Evolutionary conservation across 1,284 basidiomycete species (phyloP).

Genomic region (Pseudozyma sp.): DNA sequence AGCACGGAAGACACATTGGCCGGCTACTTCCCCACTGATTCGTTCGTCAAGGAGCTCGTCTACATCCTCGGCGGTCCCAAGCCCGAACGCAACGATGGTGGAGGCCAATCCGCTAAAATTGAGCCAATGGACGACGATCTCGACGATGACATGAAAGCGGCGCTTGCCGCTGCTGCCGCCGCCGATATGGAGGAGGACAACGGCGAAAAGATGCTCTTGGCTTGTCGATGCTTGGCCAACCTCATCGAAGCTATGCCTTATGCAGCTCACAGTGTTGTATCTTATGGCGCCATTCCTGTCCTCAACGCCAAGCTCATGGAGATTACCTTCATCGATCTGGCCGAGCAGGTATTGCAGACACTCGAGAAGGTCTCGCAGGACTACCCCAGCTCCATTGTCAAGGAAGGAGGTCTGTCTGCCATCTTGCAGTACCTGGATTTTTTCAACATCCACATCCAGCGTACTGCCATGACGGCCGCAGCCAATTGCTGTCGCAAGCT

Average conservation of each 20-base stretch:
- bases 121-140: conserved; percentile 31
- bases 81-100: conserved; percentile 43
- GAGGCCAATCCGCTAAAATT: conserved; percentile 21
- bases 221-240: conserved; percentile 69
- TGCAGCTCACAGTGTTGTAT: conserved; percentile 61
- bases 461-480: conserved; percentile 65
- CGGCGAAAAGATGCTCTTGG: conserved; percentile 63
- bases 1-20: conserved; percentile 97
- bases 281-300: conserved; percentile 61
- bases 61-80: conserved; percentile 84
- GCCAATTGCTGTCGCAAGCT: conserved; percentile 67
- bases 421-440: conserved; percentile 68
- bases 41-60: conserved; percentile 91
- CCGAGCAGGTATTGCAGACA: conserved; percentile 68
- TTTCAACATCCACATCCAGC: conserved; percentile 68
- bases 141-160: conserved; percentile 49
- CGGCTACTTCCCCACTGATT: conserved; percentile 91
- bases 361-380: conserved; percentile 66
- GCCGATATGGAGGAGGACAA: conserved; percentile 57
- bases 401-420: conserved; percentile 64
- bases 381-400: conserved; percentile 64
- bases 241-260: conserved; percentile 69
- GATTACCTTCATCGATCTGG: conserved; percentile 68
- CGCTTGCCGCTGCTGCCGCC: conserved; percentile 52
- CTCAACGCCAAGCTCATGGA: conserved; percentile 65